A percentile compares a stretch with the other conserved stretches of the same genome.
Evolutionary conservation across 805 yeast genomes (phyloP).

Genomic region (Pichia manshurica): DNA sequence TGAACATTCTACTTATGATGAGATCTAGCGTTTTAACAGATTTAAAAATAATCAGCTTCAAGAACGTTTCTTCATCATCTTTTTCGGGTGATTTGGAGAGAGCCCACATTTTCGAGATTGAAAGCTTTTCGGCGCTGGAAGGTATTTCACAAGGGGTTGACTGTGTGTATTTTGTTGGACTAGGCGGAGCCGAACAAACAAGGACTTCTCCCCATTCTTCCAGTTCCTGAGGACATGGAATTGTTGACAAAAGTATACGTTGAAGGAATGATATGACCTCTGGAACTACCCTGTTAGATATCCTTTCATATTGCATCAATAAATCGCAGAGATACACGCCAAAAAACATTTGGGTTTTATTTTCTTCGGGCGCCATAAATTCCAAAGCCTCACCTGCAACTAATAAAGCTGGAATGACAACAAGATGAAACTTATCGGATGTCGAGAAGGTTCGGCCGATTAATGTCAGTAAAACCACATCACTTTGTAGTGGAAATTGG

Average conservation of each 20-base stretch:
- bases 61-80: conserved; percentile 14
- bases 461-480: conserved; percentile 60
- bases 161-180: conserved; percentile 20
- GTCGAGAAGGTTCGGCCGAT: conserved; percentile 83
- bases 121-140: conserved; percentile 4
- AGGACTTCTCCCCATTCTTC: conserved; percentile 17
- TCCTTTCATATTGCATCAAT: conserved; percentile 64
- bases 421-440: conserved; percentile 90
- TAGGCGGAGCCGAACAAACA: conserved; percentile 17
- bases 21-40: conserved; percentile 31
- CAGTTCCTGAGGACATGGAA: conserved; percentile 33
- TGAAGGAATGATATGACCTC: conserved; percentile 62
- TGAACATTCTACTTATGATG: conserved; percentile 41
- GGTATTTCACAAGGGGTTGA: conserved; percentile 15
- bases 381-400: conserved; percentile 67
- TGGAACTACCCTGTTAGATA: conserved; percentile 77
- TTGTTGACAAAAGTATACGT: conserved; percentile 40
- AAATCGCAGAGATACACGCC: conserved; percentile 66
- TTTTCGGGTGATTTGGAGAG: conserved; percentile 7
- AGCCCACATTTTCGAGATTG: conserved; percentile 8
- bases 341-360: conserved; percentile 38
- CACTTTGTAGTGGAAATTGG: conserved; percentile 40
- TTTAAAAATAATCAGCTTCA: conserved; percentile 31
- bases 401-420: conserved; percentile 77
- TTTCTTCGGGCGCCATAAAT: conserved; percentile 28